phyloP scores from a whole-genome alignment of 2,329 filamentous ascomycete genomes.

The Tolypocladium tropicale region DNA sequence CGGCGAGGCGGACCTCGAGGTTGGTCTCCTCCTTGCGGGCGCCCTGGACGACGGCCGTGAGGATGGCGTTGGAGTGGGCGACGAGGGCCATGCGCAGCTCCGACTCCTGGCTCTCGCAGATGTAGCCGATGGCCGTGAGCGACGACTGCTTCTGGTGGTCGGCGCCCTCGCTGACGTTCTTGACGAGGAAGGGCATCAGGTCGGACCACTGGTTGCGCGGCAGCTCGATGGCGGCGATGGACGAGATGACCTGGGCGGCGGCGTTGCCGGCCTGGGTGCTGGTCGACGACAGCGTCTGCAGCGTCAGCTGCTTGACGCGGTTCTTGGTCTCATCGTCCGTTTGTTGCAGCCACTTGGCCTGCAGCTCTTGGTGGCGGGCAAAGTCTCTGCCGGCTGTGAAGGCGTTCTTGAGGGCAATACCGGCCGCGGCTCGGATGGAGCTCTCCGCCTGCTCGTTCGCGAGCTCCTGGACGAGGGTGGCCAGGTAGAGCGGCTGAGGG shows the following conservation, averaged over 20 bases:
- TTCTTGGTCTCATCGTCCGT: slow-evolving; percentile 74
- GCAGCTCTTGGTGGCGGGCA: slow-evolving; percentile 76
- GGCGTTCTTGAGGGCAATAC: slow-evolving; percentile 95
- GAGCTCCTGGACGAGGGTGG: slow-evolving; percentile 85
- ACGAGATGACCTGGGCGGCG: slow-evolving; percentile 88
- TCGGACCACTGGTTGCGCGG: slow-evolving; percentile 90
- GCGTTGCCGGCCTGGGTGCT: slow-evolving; percentile 79
- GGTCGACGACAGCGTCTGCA: slow-evolving; percentile 73
- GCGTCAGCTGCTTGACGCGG: slow-evolving; percentile 79
- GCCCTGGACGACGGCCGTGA: slow-evolving; percentile 95
- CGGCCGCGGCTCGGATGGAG: slow-evolving; percentile 85
- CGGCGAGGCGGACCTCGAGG: slow-evolving; percentile 79
- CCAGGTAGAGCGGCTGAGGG: slow-evolving; percentile 76
- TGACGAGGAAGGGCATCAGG: slow-evolving; percentile 78
- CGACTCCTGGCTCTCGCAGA: slow-evolving; percentile 88
- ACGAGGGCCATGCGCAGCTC: slow-evolving; percentile 74
- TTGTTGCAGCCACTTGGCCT: slow-evolving; percentile 84
- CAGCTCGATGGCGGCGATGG: slow-evolving; percentile 89
- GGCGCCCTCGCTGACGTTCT: slow-evolving; percentile 80
- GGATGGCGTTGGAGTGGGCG: slow-evolving; percentile 89
- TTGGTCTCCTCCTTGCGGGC: slow-evolving; percentile 94
- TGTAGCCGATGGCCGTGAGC: slow-evolving; percentile 92
- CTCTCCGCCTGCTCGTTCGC: slow-evolving; percentile 79
- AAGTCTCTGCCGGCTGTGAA: slow-evolving; percentile 83
- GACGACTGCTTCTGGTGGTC: slow-evolving; percentile 91